These are phyloP conservation scores for Cyclotella kingstonii DNA, from an alignment of 108 stramenopile genomes.

Conservation along the genomic window DNA sequence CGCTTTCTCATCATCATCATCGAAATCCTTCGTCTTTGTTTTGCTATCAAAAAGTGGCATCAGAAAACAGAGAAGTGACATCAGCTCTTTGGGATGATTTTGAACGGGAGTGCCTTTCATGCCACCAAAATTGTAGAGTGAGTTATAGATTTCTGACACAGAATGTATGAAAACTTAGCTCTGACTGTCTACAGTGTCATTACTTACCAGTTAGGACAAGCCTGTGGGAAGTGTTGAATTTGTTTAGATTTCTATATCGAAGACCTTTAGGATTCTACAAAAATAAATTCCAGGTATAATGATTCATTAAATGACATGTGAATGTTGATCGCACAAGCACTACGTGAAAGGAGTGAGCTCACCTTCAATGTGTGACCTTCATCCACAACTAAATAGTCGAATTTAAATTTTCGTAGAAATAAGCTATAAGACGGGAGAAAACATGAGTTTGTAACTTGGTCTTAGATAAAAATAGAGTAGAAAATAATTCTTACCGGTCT, in stretches of 20 bases:
- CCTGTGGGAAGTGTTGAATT: constrained; percentile 59
- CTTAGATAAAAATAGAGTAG: background rate
- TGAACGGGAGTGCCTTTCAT: constrained; percentile 62
- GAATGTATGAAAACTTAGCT: too few relatives aligned
- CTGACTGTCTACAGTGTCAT: too few relatives aligned
- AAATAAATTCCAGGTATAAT: too few relatives aligned
- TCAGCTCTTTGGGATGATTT: constrained; percentile 80
- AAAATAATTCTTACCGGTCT: constrained; percentile 44
- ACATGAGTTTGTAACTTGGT: background rate
- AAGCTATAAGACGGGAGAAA: constrained; percentile 1
- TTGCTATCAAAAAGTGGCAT: constrained; percentile 77
- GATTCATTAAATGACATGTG: too few relatives aligned
- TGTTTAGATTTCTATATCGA: constrained; percentile 70
- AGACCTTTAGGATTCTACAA: constrained; percentile 59
- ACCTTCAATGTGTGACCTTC: constrained; percentile 78
- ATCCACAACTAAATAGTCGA: constrained; percentile 79
- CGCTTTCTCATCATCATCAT: constrained; percentile 51
- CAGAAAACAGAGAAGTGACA: constrained; percentile 83
- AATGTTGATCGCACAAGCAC: too few relatives aligned
- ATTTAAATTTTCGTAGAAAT: constrained; percentile 75
- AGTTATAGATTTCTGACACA: too few relatives aligned
- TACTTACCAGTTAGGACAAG: constrained; percentile 67
- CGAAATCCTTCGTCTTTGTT: constrained; percentile 32
- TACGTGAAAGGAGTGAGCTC: too few relatives aligned
- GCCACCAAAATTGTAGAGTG: too few relatives aligned